Percentiles rank a stretch among this genome's conserved stretches.
Conservation (phyloP, 257 asterid species). For the Datura wrightii region DNA sequence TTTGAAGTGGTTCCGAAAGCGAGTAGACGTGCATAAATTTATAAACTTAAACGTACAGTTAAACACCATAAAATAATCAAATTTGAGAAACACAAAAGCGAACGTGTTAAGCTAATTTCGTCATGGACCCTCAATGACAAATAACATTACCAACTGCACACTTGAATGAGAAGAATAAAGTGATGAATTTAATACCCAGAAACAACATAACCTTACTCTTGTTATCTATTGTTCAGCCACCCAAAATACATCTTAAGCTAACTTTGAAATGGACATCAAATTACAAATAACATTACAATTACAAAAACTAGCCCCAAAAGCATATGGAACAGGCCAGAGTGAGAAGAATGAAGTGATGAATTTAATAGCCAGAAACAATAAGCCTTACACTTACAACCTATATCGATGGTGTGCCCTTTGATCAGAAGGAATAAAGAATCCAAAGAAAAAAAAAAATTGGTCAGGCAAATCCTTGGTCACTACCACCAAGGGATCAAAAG, state of each 20-base stretch:
- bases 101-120: not conserved
- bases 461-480: constrained; percentile 38
- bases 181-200: constrained; percentile 7
- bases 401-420: not conserved
- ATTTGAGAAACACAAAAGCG: no score
- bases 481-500: constrained; percentile 39
- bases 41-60: no score
- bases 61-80: no score
- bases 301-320: constrained; percentile 31
- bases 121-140: not conserved
- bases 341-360: constrained; percentile 32
- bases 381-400: constrained; percentile 26
- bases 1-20: not conserved
- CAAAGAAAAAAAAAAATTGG: constrained; percentile 34
- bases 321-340: not conserved
- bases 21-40: not conserved
- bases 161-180: constrained; percentile 26
- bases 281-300: constrained; percentile 29
- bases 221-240: constrained; percentile 11
- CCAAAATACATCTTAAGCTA: constrained; percentile 24
- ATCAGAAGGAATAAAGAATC: constrained; percentile 29
- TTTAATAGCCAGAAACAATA: constrained; percentile 22
- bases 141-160: not conserved
- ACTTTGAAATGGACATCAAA: constrained; percentile 17
- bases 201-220: constrained; percentile 16